These are phyloP conservation scores for Huntiella decipiens DNA, from an alignment of 2,329 filamentous ascomycete species.

Conservation along the genomic window DNA sequence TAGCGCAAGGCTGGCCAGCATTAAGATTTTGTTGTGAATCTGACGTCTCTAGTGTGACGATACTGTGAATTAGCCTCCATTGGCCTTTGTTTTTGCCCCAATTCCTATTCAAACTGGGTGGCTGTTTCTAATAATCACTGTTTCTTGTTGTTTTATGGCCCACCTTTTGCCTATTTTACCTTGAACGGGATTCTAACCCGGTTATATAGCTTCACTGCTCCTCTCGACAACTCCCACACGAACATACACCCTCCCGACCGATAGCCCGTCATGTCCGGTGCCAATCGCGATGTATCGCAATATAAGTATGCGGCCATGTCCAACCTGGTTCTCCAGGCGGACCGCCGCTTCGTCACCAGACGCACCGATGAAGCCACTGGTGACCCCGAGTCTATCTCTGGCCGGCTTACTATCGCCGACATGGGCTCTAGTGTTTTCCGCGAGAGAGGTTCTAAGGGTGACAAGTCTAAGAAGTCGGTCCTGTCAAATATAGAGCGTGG, in stretches of 20 bases:
- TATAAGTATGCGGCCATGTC: conserved; percentile 99
- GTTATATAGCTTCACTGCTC: conserved; percentile 3
- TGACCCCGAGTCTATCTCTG: conserved; percentile 91
- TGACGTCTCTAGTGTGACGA: neutral
- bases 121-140: neutral
- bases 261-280: conserved; percentile 44
- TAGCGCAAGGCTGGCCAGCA: conserved; percentile 9
- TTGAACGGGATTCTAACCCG: conserved; percentile 7
- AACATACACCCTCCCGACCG: neutral
- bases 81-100: conserved; percentile 3
- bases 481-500: conserved; percentile 57
- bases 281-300: conserved; percentile 71
- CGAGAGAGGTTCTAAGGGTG: conserved; percentile 51
- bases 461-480: conserved; percentile 51
- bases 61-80: conserved; percentile 5
- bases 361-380: conserved; percentile 89
- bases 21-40: conserved; percentile 1
- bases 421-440: conserved; percentile 78
- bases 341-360: conserved; percentile 84
- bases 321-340: conserved; percentile 99
- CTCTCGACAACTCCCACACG: conserved; percentile 3
- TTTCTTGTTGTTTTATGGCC: conserved; percentile 9
- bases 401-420: conserved; percentile 78
- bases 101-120: neutral
- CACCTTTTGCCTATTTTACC: neutral